Percentiles rank a stretch among this genome's conserved stretches.
phyloP scores from a whole-genome alignment of 2,329 filamentous ascomycete species.

The Leptodontidium sp. region DNA sequence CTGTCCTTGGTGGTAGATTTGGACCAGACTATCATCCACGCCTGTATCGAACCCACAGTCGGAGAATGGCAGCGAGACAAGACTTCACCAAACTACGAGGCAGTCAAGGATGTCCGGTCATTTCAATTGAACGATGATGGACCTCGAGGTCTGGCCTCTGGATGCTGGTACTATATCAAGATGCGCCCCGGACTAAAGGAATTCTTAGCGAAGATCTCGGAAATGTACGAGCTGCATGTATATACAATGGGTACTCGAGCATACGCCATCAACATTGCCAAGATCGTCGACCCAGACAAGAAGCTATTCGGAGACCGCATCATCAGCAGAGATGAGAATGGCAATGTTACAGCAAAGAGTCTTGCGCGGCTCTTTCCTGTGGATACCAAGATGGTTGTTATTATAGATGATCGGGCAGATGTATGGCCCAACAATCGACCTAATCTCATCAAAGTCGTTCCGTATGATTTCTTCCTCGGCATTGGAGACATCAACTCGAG shows the following conservation, averaged over 20 bases:
- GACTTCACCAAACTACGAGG: constrained; percentile 87
- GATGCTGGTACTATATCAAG: constrained; percentile 99
- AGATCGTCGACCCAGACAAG: constrained; percentile 89
- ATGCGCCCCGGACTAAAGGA: constrained; percentile 84
- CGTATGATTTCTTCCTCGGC: constrained; percentile 97
- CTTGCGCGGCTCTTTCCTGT: constrained; percentile 92
- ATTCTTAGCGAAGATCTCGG: constrained; percentile 80
- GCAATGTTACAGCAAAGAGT: constrained; percentile 89
- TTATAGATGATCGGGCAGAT: constrained; percentile 96
- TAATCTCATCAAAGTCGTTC: constrained; percentile 92
- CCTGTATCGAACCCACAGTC: constrained; percentile 94
- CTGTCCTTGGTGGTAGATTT: constrained; percentile 95
- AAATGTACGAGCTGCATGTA: constrained; percentile 92
- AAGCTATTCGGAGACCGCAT: constrained; percentile 94
- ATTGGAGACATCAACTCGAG: constrained; percentile 99
- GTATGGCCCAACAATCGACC: constrained; percentile 92
- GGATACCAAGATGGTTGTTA: constrained; percentile 98
- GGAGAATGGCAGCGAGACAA: constrained; percentile 94
- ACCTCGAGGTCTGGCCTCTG: constrained; percentile 70
- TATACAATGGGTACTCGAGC: constrained; percentile 99
- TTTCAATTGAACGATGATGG: constrained; percentile 93
- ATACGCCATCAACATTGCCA: constrained; percentile 92
- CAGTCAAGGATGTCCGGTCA: constrained; percentile 85
- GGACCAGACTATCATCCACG: constrained; percentile 98
- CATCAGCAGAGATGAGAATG: constrained; percentile 96